A percentile compares a stretch with the other conserved stretches of the same genome.
Evolutionary conservation across 2,329 filamentous ascomycete species (phyloP).

Genomic region (Xylariomycetidae sp.): DNA sequence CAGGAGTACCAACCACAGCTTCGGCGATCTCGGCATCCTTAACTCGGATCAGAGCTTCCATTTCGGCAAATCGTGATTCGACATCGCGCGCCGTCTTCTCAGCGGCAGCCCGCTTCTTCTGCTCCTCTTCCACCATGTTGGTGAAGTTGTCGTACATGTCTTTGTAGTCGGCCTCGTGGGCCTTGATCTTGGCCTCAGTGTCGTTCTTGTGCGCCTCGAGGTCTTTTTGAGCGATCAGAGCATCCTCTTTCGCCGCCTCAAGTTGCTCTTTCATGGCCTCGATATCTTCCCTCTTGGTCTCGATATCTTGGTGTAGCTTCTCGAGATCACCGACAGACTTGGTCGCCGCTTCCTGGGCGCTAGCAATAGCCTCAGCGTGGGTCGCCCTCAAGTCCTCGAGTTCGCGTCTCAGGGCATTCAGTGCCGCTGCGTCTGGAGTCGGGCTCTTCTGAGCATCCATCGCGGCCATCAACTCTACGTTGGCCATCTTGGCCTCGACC

Average conservation of each 20-base stretch:
- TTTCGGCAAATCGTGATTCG: constrained; percentile 28
- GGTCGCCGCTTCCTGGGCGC: constrained; percentile 28
- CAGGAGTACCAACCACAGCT: constrained; percentile 40
- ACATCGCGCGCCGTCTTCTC: constrained; percentile 26
- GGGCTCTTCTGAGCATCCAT: constrained; percentile 52
- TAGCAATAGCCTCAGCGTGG: constrained; percentile 37
- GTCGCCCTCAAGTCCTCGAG: constrained; percentile 41
- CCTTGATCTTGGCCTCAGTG: constrained; percentile 46
- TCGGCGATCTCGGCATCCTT: constrained; percentile 60
- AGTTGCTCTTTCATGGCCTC: constrained; percentile 38
- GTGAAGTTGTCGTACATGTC: constrained; percentile 60
- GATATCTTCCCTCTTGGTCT: constrained; percentile 25
- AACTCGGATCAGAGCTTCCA: constrained; percentile 39
- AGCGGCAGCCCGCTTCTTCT: constrained; percentile 29
- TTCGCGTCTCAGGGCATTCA: constrained; percentile 46
- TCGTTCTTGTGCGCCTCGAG: constrained; percentile 47
- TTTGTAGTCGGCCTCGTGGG: constrained; percentile 53
- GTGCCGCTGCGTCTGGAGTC: constrained; percentile 49
- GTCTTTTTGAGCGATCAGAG: constrained; percentile 41
- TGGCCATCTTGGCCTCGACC: constrained; percentile 54
- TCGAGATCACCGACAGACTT: constrained; percentile 23
- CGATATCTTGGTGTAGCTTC: constrained; percentile 24
- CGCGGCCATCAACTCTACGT: constrained; percentile 53
- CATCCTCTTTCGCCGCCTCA: constrained; percentile 28
- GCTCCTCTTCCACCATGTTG: constrained; percentile 52